Evolutionary conservation across 352 stramenopile species (phyloP).

Genomic region (Elongisporangium prolatum): DNA sequence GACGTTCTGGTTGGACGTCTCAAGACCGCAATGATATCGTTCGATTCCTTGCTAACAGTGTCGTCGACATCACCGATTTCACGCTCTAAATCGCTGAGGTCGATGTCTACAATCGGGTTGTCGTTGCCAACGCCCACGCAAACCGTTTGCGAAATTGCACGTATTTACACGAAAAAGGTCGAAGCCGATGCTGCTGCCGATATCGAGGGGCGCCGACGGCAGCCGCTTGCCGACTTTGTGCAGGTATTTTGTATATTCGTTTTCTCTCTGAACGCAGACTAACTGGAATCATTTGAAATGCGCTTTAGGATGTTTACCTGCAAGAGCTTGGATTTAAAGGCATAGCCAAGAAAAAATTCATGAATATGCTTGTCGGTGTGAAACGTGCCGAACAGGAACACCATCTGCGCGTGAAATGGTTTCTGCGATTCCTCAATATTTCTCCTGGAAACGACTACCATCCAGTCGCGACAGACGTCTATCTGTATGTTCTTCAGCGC

Average conservation of each 20-base stretch:
- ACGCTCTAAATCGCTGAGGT: background rate
- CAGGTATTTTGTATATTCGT: constrained; percentile 13
- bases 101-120: background rate
- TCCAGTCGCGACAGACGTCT: constrained; percentile 50
- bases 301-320: constrained; percentile 41
- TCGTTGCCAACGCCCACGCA: constrained; percentile 16
- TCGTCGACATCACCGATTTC: background rate
- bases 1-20: constrained; percentile 25
- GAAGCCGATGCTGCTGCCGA: constrained; percentile 33
- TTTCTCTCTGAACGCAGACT: background rate
- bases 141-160: constrained; percentile 51
- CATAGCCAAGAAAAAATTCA: constrained; percentile 48
- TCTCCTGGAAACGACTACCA: constrained; percentile 23
- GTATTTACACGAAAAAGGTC: constrained; percentile 64
- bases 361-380: constrained; percentile 35
- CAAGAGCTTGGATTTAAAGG: constrained; percentile 61
- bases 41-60: background rate
- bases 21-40: background rate
- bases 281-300: constrained; percentile 1
- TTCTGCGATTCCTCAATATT: constrained; percentile 48
- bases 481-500: constrained; percentile 37
- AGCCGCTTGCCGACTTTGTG: constrained; percentile 42
- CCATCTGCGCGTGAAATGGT: constrained; percentile 58
- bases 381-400: constrained; percentile 41
- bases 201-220: constrained; percentile 23